Conservation (phyloP, 495 filamentous ascomycete species). For the Tricharina praecox region DNA sequence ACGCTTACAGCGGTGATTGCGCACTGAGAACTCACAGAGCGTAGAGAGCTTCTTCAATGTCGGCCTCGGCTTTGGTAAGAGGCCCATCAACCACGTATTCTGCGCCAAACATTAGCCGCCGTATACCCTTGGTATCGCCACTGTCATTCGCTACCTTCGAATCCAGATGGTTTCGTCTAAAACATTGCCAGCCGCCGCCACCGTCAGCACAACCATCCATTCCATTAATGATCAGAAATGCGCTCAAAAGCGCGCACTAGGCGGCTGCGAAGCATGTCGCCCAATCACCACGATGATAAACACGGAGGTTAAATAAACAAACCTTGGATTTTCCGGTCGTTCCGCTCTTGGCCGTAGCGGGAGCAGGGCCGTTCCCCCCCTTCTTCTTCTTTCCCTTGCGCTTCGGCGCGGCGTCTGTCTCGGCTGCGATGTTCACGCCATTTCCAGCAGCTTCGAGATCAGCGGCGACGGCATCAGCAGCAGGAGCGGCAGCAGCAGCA, state of each 20-base stretch:
- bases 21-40: background rate
- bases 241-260: too few species aligned
- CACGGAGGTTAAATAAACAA: too few species aligned
- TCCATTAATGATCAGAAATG: background rate
- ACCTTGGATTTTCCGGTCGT: too few species aligned
- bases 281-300: too few species aligned
- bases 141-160: background rate
- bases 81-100: slow-evolving; percentile 7
- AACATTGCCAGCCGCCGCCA: background rate
- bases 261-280: too few species aligned
- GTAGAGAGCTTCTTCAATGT: slow-evolving; percentile 1
- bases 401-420: background rate
- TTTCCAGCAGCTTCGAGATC: background rate
- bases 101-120: background rate
- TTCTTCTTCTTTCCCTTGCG: slow-evolving; percentile 3
- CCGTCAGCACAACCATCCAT: background rate
- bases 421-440: background rate
- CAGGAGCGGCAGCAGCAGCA: background rate
- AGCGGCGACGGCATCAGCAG: background rate
- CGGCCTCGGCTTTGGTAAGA: background rate
- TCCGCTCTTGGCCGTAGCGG: background rate
- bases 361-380: background rate
- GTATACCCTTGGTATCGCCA: background rate
- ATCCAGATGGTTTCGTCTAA: slow-evolving; percentile 4
- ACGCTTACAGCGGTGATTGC: background rate